A percentile compares a stretch with the other conserved stretches of the same genome.
These are phyloP conservation scores for Lipomyces lipofer DNA, from an alignment of 805 yeast genomes.

Conservation along the genomic window DNA sequence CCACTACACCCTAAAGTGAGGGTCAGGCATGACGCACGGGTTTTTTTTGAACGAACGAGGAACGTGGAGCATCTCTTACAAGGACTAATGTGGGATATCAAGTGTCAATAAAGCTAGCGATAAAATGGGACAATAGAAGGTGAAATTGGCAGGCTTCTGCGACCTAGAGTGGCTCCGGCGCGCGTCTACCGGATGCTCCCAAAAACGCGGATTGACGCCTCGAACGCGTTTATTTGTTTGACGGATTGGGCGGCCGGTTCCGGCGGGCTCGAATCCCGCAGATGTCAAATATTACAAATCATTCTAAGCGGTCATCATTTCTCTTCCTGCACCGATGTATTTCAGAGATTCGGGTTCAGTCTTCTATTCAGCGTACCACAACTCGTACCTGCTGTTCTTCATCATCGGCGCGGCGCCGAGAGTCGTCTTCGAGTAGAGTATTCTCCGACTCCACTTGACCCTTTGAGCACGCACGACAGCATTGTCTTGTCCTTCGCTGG, in stretches of 20 bases:
- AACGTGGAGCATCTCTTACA: background rate
- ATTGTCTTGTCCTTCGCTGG: background rate
- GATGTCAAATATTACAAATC: too few species aligned
- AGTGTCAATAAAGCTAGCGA: background rate
- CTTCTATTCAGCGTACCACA: conserved; percentile 27
- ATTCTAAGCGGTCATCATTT: too few species aligned
- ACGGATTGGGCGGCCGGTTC: too few species aligned
- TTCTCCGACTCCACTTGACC: background rate
- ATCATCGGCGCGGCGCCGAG: background rate
- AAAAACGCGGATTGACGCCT: too few species aligned
- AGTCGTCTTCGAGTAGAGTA: background rate
- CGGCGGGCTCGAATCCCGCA: too few species aligned
- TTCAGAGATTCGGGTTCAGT: conserved; percentile 8
- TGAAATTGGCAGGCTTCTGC: background rate
- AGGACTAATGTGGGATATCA: background rate
- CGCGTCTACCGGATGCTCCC: background rate
- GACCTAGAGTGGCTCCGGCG: background rate
- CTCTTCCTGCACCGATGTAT: background rate
- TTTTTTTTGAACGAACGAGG: background rate
- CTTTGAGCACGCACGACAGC: background rate
- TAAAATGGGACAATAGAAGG: background rate
- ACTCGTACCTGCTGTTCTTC: conserved; percentile 22
- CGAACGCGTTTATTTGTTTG: background rate
- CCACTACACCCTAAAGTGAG: background rate
- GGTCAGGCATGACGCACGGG: background rate